Evolutionary conservation across 495 filamentous ascomycete genomes (phyloP).

Genomic region (Tuber magnatum): DNA sequence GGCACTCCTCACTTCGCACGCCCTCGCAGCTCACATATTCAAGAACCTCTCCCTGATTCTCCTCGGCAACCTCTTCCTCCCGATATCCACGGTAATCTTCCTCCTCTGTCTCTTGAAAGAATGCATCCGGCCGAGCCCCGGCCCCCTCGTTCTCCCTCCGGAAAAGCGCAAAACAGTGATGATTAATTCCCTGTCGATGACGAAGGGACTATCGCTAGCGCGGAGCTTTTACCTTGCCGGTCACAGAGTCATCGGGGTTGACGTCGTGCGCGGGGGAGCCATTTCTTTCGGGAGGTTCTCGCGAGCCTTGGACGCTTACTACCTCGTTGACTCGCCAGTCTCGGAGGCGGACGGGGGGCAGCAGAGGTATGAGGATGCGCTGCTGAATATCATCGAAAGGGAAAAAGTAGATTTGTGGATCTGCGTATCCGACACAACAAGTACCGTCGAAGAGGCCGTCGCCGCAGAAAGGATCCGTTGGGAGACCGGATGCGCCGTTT

Average conservation of each 20-base stretch:
- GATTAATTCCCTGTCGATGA: conserved; percentile 63
- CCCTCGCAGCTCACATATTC: conserved; percentile 41
- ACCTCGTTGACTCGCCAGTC: conserved; percentile 47
- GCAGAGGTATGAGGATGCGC: conserved; percentile 34
- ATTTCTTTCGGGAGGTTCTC: conserved; percentile 45
- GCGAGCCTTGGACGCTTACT: conserved; percentile 49
- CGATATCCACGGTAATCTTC: conserved; percentile 50
- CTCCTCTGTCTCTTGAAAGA: conserved; percentile 42
- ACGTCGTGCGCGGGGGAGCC: conserved; percentile 50
- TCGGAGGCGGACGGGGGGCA: conserved; percentile 9
- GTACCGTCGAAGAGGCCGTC: conserved; percentile 55
- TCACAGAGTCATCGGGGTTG: conserved; percentile 66
- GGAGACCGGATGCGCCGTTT: conserved; percentile 53
- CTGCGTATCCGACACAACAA: conserved; percentile 57
- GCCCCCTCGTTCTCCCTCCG: conserved; percentile 7
- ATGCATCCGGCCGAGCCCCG: conserved; percentile 26
- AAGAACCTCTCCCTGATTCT: conserved; percentile 49
- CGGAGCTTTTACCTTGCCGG: conserved; percentile 59
- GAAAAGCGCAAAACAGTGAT: conserved; percentile 51
- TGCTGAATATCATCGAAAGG: conserved; percentile 53
- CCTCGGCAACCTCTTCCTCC: conserved; percentile 52
- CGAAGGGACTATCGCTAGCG: conserved; percentile 61
- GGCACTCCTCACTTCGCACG: background rate
- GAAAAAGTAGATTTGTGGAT: conserved; percentile 69
- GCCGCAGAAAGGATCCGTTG: conserved; percentile 57